These are phyloP conservation scores for Cicer chorassanicum DNA, from an alignment of 306 rosid species.

Conservation along the genomic window DNA sequence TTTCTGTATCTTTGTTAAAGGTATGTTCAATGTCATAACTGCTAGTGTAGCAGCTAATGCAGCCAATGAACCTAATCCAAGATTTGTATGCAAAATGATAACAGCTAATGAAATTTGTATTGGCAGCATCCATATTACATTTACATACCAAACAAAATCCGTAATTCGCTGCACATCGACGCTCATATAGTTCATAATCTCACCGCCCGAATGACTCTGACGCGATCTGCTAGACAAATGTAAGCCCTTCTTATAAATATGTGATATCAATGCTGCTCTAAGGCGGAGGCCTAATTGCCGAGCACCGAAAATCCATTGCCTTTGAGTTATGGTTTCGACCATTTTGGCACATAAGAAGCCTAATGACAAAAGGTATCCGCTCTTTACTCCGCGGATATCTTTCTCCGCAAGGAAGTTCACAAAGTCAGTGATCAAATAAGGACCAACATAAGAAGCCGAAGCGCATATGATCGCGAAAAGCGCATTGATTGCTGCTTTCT, in stretches of 20 bases:
- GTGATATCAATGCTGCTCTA: constrained; percentile 80
- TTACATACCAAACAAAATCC: constrained; percentile 81
- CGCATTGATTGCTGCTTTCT: constrained; percentile 79
- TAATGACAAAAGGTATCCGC: constrained; percentile 75
- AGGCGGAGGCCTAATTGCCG: constrained; percentile 91
- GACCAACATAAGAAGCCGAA: constrained; percentile 89
- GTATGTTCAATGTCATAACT: constrained; percentile 83
- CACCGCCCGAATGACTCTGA: constrained; percentile 82
- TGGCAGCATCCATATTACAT: constrained; percentile 90
- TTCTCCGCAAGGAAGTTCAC: constrained; percentile 69
- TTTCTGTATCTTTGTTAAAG: constrained; percentile 77
- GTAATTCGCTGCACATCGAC: constrained; percentile 95
- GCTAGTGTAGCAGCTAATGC: constrained; percentile 72
- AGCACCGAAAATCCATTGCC: constrained; percentile 97
- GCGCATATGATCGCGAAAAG: constrained; percentile 71
- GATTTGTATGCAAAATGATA: constrained; percentile 70
- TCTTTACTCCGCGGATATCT: constrained; percentile 54
- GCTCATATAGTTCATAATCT: constrained; percentile 93
- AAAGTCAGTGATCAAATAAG: constrained; percentile 84
- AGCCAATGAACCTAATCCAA: constrained; percentile 78
- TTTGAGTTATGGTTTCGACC: constrained; percentile 80
- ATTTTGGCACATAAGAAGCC: constrained; percentile 76
- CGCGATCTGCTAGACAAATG: constrained; percentile 71
- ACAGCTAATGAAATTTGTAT: constrained; percentile 84
- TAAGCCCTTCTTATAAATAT: constrained; percentile 77